phyloP scores from a whole-genome alignment of 2,329 filamentous ascomycete genomes.

The Talaromyces albobiverticillius region DNA sequence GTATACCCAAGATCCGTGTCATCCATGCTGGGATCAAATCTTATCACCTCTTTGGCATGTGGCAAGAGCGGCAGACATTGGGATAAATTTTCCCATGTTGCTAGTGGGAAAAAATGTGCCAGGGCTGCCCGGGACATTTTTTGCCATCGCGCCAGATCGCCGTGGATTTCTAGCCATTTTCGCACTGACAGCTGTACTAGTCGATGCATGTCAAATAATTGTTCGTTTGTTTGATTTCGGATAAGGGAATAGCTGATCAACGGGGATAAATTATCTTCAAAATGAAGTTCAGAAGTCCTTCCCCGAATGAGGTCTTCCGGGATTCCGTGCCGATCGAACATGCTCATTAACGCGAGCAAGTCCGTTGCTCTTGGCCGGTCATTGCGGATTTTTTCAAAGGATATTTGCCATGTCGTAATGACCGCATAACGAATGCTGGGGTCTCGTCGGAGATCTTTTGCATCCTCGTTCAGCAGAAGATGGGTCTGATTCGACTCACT shows the following conservation, averaged over 20 bases:
- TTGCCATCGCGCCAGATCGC: conserved; percentile 17
- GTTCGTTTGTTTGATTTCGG: background rate
- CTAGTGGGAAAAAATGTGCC: conserved; percentile 21
- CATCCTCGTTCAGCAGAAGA: conserved; percentile 28
- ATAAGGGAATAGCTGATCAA: conserved; percentile 24
- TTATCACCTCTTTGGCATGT: background rate
- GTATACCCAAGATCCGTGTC: no score
- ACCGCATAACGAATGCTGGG: conserved; percentile 24
- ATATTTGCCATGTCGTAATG: conserved; percentile 31
- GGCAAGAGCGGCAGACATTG: conserved; percentile 16
- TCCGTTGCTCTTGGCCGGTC: conserved; percentile 22
- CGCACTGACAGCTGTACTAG: conserved; percentile 26
- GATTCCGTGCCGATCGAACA: conserved; percentile 29
- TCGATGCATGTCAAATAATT: conserved; percentile 26
- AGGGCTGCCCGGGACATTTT: background rate
- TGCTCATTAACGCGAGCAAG: conserved; percentile 27
- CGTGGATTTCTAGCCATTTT: conserved; percentile 24
- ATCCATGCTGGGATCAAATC: no score
- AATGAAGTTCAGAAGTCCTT: conserved; percentile 5
- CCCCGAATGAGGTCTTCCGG: conserved; percentile 12
- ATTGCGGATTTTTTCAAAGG: conserved; percentile 29
- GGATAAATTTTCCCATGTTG: conserved; percentile 23
- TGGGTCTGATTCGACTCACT: conserved; percentile 26
- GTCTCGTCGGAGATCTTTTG: conserved; percentile 21
- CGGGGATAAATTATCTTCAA: conserved; percentile 21